phyloP scores from a whole-genome alignment of 352 stramenopile genomes.

The Pythium volutum region DNA sequence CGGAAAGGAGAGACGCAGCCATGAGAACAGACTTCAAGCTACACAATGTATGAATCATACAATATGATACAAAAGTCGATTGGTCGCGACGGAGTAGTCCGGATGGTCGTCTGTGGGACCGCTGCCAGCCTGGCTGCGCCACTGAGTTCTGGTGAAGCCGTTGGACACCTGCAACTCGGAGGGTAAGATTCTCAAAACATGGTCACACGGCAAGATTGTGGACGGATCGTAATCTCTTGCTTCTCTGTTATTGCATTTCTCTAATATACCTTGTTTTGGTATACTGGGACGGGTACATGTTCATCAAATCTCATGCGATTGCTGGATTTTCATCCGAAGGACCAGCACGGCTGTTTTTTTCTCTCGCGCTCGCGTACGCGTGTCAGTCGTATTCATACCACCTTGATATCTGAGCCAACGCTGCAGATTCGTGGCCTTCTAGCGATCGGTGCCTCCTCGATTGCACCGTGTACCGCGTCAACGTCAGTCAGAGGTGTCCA shows the following conservation, averaged over 20 bases:
- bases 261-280: not conserved
- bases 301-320: slow-evolving; percentile 1
- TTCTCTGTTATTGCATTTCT: not conserved
- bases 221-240: not conserved
- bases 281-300: not conserved
- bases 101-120: slow-evolving; percentile 7
- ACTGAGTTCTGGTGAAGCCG: not conserved
- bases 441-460: no score
- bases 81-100: not conserved
- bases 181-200: not conserved
- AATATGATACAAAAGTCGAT: no score
- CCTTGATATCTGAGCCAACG: no score
- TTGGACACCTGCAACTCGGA: slow-evolving; percentile 11
- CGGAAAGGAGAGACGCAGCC: not conserved
- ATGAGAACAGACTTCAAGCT: not conserved
- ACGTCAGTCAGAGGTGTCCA: not conserved
- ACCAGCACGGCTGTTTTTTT: no score
- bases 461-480: no score
- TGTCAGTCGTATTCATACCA: no score
- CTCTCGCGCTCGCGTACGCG: no score
- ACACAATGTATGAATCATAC: no score
- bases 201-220: not conserved
- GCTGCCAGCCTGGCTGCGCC: slow-evolving; percentile 1
- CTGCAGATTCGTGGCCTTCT: no score
- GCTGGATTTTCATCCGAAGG: no score